Conservation (phyloP, 2,329 filamentous ascomycete genomes). For the Microdochium bolleyi region DNA sequence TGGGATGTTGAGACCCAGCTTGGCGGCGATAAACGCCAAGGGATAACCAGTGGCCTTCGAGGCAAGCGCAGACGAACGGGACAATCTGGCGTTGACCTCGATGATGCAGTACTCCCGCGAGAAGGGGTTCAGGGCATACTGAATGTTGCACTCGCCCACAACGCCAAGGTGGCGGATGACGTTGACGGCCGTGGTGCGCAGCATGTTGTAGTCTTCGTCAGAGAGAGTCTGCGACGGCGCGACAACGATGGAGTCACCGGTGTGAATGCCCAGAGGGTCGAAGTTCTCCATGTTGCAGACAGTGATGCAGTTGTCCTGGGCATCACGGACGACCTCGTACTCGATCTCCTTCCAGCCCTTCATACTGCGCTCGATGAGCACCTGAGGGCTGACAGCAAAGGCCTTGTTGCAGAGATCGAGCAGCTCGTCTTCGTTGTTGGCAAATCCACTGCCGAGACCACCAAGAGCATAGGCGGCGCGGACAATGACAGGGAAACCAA, state of each 20-base stretch:
- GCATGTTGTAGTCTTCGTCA: conserved; percentile 99
- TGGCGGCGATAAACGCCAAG: conserved; percentile 91
- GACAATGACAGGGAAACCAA: conserved; percentile 95
- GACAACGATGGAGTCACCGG: conserved; percentile 96
- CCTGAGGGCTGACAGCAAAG: conserved; percentile 90
- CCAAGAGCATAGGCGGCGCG: conserved; percentile 93
- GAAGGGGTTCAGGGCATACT: conserved; percentile 93
- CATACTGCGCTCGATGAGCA: conserved; percentile 94
- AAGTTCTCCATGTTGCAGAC: conserved; percentile 99
- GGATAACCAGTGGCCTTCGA: conserved; percentile 98
- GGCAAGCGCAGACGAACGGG: conserved; percentile 86
- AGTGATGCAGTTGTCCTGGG: conserved; percentile 97
- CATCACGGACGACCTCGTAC: conserved; percentile 96
- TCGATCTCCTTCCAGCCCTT: conserved; percentile 99
- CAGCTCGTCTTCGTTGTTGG: conserved; percentile 76
- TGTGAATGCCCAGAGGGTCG: conserved; percentile 94
- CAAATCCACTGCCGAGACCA: conserved; percentile 91
- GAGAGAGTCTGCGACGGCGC: conserved; percentile 94
- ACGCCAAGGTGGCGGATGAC: conserved; percentile 96
- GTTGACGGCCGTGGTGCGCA: conserved; percentile 94
- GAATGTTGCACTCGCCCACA: conserved; percentile 97
- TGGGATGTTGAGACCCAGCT: conserved; percentile 89
- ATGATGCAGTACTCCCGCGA: conserved; percentile 98
- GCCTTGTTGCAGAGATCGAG: conserved; percentile 88
- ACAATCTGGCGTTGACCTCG: conserved; percentile 95